Base-by-base conservation (phyloP, 2,329 filamentous ascomycete genomes). In the Celoporthe dispersa region DNA sequence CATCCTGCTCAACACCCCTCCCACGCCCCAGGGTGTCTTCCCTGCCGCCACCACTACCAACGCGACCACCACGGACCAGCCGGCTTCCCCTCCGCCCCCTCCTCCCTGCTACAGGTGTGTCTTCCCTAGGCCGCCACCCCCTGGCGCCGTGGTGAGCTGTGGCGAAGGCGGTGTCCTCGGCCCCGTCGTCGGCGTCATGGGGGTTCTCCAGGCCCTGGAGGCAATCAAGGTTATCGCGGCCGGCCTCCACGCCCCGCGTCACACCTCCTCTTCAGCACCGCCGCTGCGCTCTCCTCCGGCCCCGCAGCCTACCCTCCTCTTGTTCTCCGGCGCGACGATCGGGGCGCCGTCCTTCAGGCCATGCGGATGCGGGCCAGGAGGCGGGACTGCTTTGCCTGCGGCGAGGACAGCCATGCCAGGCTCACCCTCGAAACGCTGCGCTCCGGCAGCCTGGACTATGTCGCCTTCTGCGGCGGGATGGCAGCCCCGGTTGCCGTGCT, bases 101-200 rank as follows among this genome's bases (percentile, higher is more conserved):
- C 92, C 94, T 0, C 94, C 95, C 0, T 99, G 96, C 80, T 99
- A 99, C 80, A 87, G 96, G 57, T 99, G 96, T 77, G 88, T 98
- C 16, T 99, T 97, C 75, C 94, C 94, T 0, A 91, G 87, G 51
- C 94, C 96, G 0, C 94, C 96, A 0, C 94, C 95, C 0, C 88
- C 93, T 0, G 92, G 92, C 57, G 94, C 89, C 69, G 91, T 98
- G 0, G 85, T 93, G 1, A 94, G 91, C 71, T 99, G 96, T 76
- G 94, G 94, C 55, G 96, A 99, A 78, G 95, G 94, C 12, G 96
- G 96, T 0, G 94, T 99, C 11, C 77, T 99, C 1, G 96, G 96
- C 0, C 94, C 96, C 0, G 94, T 98, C 0, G 96, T 99, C 0
- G 96, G 96, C 0, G 86, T 90, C 0, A 98, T 99, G 93, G 96